Evolutionary conservation across 148 eudicot genomes (phyloP).

Genomic region (Dysphania ambrosioides): DNA sequence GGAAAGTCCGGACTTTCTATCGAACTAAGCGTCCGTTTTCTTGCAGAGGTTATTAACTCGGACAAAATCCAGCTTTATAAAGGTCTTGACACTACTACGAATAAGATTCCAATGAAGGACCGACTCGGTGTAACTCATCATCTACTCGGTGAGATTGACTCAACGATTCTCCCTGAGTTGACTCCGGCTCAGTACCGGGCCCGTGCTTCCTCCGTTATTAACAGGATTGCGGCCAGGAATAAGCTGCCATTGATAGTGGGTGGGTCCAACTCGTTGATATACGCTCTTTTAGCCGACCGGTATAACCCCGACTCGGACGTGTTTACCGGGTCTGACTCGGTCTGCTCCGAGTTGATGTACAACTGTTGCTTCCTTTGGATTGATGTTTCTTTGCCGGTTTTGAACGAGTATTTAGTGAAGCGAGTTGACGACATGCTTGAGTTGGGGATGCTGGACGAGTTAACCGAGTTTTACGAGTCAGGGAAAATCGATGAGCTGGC

Average conservation of each 20-base stretch:
- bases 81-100: conserved; percentile 50
- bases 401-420: conserved; percentile 44
- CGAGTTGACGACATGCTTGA: conserved; percentile 89
- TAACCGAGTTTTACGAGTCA: conserved; percentile 37
- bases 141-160: conserved; percentile 41
- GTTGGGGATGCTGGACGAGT: conserved; percentile 69
- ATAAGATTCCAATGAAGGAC: conserved; percentile 34
- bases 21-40: conserved; percentile 39
- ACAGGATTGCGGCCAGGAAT: conserved; percentile 27
- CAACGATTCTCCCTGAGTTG: conserved; percentile 39
- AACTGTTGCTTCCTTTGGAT: conserved; percentile 73
- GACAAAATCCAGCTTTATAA: conserved; percentile 56
- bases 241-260: conserved; percentile 59
- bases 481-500: conserved; percentile 12
- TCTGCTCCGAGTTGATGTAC: conserved; percentile 42
- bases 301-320: conserved; percentile 40
- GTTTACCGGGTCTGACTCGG: conserved; percentile 30
- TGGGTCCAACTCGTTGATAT: conserved; percentile 78
- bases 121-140: conserved; percentile 43
- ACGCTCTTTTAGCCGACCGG: conserved; percentile 44
- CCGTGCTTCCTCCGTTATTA: conserved; percentile 28
- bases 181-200: conserved; percentile 45
- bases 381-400: conserved; percentile 45
- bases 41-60: conserved; percentile 42
- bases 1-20: conserved; percentile 52